phyloP scores from a whole-genome alignment of 2,329 filamentous ascomycete species.

The Trichoderma sp. region DNA sequence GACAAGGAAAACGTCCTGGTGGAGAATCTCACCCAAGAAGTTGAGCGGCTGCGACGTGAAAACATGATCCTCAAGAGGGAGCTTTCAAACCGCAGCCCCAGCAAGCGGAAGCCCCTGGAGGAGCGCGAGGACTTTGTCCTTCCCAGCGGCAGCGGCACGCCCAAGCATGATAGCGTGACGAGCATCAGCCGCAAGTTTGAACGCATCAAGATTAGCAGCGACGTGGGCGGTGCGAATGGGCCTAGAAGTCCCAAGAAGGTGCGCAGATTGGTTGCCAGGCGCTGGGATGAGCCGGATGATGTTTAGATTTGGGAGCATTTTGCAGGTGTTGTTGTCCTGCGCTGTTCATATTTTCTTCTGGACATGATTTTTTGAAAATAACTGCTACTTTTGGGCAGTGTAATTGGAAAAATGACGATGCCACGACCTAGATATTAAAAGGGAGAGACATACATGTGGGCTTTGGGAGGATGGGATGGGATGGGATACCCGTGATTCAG shows the following conservation, averaged over 20 bases:
- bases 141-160: background rate
- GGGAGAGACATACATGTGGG: background rate
- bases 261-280: conserved; percentile 46
- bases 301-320: background rate
- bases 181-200: conserved; percentile 49
- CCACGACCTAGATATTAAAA: background rate
- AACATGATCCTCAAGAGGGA: conserved; percentile 65
- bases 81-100: conserved; percentile 60
- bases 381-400: background rate
- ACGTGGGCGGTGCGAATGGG: conserved; percentile 32
- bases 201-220: conserved; percentile 47
- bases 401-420: conserved; percentile 7
- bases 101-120: conserved; percentile 53
- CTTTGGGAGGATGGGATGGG: background rate
- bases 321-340: background rate
- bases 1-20: conserved; percentile 61
- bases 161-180: conserved; percentile 26
- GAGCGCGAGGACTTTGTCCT: conserved; percentile 49
- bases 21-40: conserved; percentile 67
- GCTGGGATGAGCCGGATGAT: conserved; percentile 43
- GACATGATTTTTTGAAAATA: background rate
- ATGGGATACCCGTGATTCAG: conserved; percentile 13
- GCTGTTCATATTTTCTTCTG: background rate
- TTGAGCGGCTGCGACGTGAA: conserved; percentile 64
- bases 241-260: conserved; percentile 52